Conservation (phyloP, 179 eudicot genomes). For the Corrigiola litoralis region DNA sequence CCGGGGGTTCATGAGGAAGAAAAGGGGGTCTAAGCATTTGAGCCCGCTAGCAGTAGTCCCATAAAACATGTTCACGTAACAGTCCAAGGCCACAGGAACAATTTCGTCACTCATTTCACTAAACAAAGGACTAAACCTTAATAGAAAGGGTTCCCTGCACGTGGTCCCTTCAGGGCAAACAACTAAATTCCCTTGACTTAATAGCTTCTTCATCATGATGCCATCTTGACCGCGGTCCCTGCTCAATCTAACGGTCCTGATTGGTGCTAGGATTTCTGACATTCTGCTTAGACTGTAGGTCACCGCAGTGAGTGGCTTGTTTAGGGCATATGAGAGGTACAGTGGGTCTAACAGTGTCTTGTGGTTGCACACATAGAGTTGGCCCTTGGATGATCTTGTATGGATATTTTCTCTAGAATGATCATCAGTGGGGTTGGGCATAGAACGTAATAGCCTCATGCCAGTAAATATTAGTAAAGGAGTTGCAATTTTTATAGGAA, state of each 20-base stretch:
- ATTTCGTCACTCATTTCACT: slow-evolving; percentile 49
- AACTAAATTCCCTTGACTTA: slow-evolving; percentile 50
- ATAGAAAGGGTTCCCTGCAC: slow-evolving; percentile 60
- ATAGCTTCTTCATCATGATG: slow-evolving; percentile 40
- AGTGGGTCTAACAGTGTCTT: slow-evolving; percentile 61
- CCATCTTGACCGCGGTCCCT: slow-evolving; percentile 46
- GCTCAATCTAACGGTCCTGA: slow-evolving; percentile 49
- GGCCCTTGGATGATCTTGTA: slow-evolving; percentile 28
- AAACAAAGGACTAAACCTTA: slow-evolving; percentile 74
- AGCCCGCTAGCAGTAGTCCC: slow-evolving; percentile 71
- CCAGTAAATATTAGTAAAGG: slow-evolving; percentile 45
- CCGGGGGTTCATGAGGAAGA: slow-evolving; percentile 60
- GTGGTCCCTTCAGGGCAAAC: slow-evolving; percentile 83
- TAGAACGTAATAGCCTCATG: slow-evolving; percentile 24
- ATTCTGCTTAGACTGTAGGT: slow-evolving; percentile 63
- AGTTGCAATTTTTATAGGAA: slow-evolving; percentile 30
- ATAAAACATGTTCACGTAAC: slow-evolving; percentile 53
- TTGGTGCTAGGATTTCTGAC: slow-evolving; percentile 61
- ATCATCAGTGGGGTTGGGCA: slow-evolving; percentile 14
- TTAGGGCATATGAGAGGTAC: slow-evolving; percentile 41
- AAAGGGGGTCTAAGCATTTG: slow-evolving; percentile 61
- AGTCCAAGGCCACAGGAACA: slow-evolving; percentile 57
- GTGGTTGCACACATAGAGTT: slow-evolving; percentile 67
- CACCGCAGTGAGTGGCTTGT: slow-evolving; percentile 53
- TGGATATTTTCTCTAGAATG: background rate